Evolutionary conservation across 495 filamentous ascomycete genomes (phyloP).

Genomic region (Entonaema liquescens): DNA sequence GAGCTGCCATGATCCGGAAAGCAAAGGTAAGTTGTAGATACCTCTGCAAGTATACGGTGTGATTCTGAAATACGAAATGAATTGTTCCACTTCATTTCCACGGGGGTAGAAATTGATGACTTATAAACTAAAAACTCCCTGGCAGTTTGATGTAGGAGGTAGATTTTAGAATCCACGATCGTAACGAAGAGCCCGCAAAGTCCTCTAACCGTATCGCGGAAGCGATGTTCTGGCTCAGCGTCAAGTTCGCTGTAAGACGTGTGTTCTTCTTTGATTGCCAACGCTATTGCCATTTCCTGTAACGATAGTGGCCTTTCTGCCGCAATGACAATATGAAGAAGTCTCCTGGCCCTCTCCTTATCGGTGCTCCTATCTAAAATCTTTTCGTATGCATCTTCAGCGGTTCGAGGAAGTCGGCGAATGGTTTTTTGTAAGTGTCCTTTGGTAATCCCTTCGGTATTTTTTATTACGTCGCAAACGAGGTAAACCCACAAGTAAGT

Average conservation of each 20-base stretch:
- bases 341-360: slow-evolving; percentile 37
- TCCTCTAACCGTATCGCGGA: slow-evolving; percentile 43
- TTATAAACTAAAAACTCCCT: slow-evolving; percentile 48
- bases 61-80: background rate
- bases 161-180: slow-evolving; percentile 48
- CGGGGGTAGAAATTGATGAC: no score
- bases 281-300: slow-evolving; percentile 50
- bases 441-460: slow-evolving; percentile 31
- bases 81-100: background rate
- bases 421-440: slow-evolving; percentile 37
- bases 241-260: slow-evolving; percentile 37
- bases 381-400: slow-evolving; percentile 54
- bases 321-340: slow-evolving; percentile 53
- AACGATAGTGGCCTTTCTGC: slow-evolving; percentile 53
- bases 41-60: background rate
- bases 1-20: background rate
- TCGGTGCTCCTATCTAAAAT: slow-evolving; percentile 49
- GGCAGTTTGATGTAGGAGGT: slow-evolving; percentile 57
- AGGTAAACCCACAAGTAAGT: slow-evolving; percentile 54
- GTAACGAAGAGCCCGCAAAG: slow-evolving; percentile 54
- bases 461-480: slow-evolving; percentile 44
- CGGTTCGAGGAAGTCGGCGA: slow-evolving; percentile 20
- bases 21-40: background rate
- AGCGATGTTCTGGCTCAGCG: slow-evolving; percentile 34
- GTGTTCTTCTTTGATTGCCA: slow-evolving; percentile 42